phyloP scores from a whole-genome alignment of 345 rosid genomes.

The Citrus hindsii region DNA sequence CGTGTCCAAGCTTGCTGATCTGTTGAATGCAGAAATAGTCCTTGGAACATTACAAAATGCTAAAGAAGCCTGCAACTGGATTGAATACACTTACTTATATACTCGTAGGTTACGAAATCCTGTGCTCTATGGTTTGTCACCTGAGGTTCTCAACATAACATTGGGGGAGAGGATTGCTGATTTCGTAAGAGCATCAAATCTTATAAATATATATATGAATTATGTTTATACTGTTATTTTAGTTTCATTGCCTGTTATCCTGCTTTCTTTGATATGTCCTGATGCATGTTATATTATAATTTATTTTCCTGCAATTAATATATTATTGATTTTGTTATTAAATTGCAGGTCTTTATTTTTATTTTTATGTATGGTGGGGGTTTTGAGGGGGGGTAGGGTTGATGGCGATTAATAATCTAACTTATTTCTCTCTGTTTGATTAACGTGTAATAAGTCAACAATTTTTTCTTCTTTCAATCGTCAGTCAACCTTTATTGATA shows the following conservation, averaged over 20 bases:
- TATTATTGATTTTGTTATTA: not conserved
- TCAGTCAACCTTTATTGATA: not conserved
- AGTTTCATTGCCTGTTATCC: not conserved
- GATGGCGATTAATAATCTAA: not conserved
- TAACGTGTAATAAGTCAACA: not conserved
- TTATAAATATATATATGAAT: not conserved
- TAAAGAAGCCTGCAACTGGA: slow-evolving; percentile 96
- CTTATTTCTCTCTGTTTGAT: not conserved
- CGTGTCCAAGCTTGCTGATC: slow-evolving; percentile 93
- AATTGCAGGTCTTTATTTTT: no score
- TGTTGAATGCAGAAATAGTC: slow-evolving; percentile 96
- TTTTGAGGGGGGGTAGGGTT: not conserved
- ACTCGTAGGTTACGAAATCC: slow-evolving; percentile 91
- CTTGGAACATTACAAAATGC: slow-evolving; percentile 97
- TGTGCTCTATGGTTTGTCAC: slow-evolving; percentile 74
- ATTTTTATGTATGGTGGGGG: no score
- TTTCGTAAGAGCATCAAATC: slow-evolving; percentile 47
- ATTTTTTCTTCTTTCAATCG: not conserved
- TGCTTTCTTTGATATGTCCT: not conserved
- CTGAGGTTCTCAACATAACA: slow-evolving; percentile 69
- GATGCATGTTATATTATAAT: not conserved
- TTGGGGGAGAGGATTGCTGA: slow-evolving; percentile 95
- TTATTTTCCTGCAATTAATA: no score
- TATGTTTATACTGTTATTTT: not conserved
- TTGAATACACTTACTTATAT: slow-evolving; percentile 82